Evolutionary conservation across 805 yeast species (phyloP).

Genomic region (Yarrowia osloensis): DNA sequence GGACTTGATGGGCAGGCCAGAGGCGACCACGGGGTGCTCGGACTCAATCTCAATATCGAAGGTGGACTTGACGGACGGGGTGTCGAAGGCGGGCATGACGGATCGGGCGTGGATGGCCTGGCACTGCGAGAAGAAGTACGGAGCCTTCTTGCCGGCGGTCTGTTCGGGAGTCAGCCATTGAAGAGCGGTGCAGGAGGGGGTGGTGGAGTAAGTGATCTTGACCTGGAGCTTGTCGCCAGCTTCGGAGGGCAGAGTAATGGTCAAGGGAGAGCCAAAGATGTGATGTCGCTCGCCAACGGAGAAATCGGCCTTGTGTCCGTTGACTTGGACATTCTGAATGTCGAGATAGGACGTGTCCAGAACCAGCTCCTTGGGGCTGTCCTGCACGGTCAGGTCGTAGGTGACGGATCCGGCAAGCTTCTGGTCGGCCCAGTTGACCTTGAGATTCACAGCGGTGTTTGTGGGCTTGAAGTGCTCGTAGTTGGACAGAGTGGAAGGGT

Average conservation of each 20-base stretch:
- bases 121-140: constrained; percentile 82
- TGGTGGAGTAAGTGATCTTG: constrained; percentile 62
- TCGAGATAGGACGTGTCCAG: constrained; percentile 70
- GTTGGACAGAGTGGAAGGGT: constrained; percentile 79
- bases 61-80: constrained; percentile 78
- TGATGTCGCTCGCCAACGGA: constrained; percentile 42
- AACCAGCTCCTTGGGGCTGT: constrained; percentile 45
- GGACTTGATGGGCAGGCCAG: constrained; percentile 49
- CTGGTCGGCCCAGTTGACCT: constrained; percentile 57
- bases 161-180: constrained; percentile 79
- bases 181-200: constrained; percentile 74
- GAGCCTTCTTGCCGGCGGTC: constrained; percentile 69
- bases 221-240: constrained; percentile 31
- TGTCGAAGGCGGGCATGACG: constrained; percentile 86
- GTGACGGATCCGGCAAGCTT: constrained; percentile 58
- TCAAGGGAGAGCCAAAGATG: constrained; percentile 50
- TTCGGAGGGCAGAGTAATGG: constrained; percentile 37
- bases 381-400: constrained; percentile 45
- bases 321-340: constrained; percentile 49
- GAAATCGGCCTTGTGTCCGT: constrained; percentile 44
- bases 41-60: constrained; percentile 62
- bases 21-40: constrained; percentile 67
- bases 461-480: constrained; percentile 56
- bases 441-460: constrained; percentile 55
- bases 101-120: constrained; percentile 91